phyloP scores from a whole-genome alignment of 768 basidiomycete genomes.

The Calocera viscosa region DNA sequence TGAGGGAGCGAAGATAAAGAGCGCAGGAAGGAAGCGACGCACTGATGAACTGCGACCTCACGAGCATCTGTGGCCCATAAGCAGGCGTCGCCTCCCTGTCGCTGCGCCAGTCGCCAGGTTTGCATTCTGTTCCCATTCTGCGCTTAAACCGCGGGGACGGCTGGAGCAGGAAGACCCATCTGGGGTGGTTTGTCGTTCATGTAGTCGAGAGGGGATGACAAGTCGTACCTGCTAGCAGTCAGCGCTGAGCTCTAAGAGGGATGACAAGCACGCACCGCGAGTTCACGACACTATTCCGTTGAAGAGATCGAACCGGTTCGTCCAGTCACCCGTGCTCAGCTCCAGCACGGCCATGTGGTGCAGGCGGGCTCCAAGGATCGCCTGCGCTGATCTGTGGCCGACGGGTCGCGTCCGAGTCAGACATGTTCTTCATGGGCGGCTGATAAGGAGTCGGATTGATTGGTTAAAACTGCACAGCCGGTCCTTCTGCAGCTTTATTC shows the following conservation, averaged over 20 bases:
- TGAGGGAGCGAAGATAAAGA: not conserved
- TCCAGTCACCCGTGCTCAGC: not conserved
- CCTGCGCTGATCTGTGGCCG: too few species aligned
- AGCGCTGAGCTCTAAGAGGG: not conserved
- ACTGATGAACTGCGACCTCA: not conserved
- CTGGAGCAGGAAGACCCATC: not conserved
- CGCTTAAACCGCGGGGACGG: not conserved
- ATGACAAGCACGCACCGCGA: not conserved
- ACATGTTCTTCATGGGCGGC: not conserved
- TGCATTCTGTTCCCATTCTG: not conserved
- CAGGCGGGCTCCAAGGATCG: too few species aligned
- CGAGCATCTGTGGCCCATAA: not conserved
- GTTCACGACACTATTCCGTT: not conserved
- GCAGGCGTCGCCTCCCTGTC: not conserved
- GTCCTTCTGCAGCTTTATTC: too few species aligned
- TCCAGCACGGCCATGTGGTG: not conserved
- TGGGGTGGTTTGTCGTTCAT: not conserved
- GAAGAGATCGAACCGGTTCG: not conserved
- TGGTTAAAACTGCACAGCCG: too few species aligned
- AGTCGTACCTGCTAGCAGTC: not conserved
- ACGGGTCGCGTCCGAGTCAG: too few species aligned
- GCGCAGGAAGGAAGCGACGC: not conserved
- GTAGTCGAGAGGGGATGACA: not conserved
- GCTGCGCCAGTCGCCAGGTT: not conserved
- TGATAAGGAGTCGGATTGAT: too few species aligned